phyloP scores from a whole-genome alignment of 352 stramenopile species.

The Pythium diclinum region DNA sequence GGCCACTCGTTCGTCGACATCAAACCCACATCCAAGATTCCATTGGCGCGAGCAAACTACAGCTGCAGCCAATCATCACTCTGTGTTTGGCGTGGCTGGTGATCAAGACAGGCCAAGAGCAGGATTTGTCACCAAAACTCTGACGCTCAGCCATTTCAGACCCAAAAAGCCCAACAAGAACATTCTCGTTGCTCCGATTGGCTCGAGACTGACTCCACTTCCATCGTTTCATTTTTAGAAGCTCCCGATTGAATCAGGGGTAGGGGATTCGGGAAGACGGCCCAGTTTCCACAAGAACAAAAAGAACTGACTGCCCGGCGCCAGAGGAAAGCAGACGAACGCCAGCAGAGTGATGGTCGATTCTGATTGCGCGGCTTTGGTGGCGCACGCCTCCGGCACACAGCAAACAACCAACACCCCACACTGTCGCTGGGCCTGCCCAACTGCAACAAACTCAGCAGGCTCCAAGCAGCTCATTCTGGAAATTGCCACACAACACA shows the following conservation, averaged over 20 bases:
- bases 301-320: constrained; percentile 22
- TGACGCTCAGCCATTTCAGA: not conserved
- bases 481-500: constrained; percentile 20
- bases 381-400: not conserved
- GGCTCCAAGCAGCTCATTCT: constrained; percentile 29
- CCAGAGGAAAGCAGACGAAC: constrained; percentile 26
- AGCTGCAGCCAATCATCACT: constrained; percentile 15
- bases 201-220: constrained; percentile 5
- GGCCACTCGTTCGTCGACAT: constrained; percentile 18
- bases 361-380: constrained; percentile 11
- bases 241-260: constrained; percentile 6
- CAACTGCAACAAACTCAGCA: constrained; percentile 18
- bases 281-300: constrained; percentile 14
- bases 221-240: constrained; percentile 10
- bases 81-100: constrained; percentile 1
- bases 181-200: constrained; percentile 31
- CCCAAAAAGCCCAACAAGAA: constrained; percentile 23
- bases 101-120: constrained; percentile 1
- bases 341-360: constrained; percentile 22
- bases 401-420: too few relatives aligned
- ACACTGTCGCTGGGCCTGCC: constrained; percentile 5
- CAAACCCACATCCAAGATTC: constrained; percentile 11
- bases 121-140: constrained; percentile 11
- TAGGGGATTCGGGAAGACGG: constrained; percentile 23
- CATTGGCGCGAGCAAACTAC: constrained; percentile 12